These are phyloP conservation scores for Colletotrichum simmondsii DNA, from an alignment of 2,329 filamentous ascomycete genomes.

Conservation along the genomic window DNA sequence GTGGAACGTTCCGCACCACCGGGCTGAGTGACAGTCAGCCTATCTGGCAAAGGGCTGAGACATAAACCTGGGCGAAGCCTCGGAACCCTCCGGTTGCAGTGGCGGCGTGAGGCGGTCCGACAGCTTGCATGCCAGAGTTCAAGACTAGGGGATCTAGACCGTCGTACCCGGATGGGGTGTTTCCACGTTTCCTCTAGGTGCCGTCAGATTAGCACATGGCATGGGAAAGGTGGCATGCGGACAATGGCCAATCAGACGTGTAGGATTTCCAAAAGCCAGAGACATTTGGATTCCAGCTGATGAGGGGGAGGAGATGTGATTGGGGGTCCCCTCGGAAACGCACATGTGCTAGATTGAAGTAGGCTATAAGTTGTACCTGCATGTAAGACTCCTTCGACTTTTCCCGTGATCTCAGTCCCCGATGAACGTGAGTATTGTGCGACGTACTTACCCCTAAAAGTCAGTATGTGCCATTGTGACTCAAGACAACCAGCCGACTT, in stretches of 20 bases:
- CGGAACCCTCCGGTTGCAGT: not conserved
- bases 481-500: not conserved
- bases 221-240: not conserved
- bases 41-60: not conserved
- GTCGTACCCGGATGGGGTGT: not conserved
- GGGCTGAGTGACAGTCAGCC: not conserved
- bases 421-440: not conserved
- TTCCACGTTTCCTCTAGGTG: not conserved
- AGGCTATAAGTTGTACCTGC: not conserved
- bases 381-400: not conserved
- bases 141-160: not conserved
- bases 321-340: not conserved
- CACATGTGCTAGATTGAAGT: not conserved
- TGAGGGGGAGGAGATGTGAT: not conserved
- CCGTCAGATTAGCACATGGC: not conserved
- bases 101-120: not conserved
- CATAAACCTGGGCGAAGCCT: not conserved
- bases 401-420: not conserved
- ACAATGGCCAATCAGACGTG: not conserved
- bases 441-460: not conserved
- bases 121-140: not conserved
- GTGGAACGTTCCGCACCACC: not conserved
- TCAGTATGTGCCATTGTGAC: not conserved
- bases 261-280: not conserved
- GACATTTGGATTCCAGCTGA: not conserved